A percentile compares a stretch with the other conserved stretches of the same genome.
phyloP scores from a whole-genome alignment of 106 monocot genomes.

The Cymbidium sinense region DNA sequence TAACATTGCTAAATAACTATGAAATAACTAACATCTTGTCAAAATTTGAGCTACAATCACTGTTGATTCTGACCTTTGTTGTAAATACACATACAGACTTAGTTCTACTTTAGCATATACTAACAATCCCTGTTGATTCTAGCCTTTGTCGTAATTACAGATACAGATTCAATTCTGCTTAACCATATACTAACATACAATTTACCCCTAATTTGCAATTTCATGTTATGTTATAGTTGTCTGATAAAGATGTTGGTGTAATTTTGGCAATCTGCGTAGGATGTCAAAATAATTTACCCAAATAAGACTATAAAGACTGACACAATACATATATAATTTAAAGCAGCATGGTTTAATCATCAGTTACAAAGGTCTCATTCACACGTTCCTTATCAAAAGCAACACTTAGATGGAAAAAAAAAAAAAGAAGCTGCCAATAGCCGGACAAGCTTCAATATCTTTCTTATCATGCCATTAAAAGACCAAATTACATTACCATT shows the following conservation, averaged over 20 bases:
- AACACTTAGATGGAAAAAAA: background rate
- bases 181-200: background rate
- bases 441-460: background rate
- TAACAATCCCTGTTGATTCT: too few species aligned
- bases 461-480: background rate
- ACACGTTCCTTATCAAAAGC: background rate
- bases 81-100: too few species aligned
- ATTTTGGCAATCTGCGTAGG: background rate
- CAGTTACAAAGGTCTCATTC: background rate
- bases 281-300: background rate
- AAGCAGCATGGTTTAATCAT: background rate
- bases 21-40: too few species aligned
- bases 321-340: background rate
- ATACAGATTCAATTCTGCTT: background rate
- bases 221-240: background rate
- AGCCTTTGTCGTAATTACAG: too few species aligned
- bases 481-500: background rate
- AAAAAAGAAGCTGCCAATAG: background rate
- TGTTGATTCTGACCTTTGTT: too few species aligned
- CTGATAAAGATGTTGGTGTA: background rate
- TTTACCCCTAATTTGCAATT: background rate
- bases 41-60: too few species aligned
- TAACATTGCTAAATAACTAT: too few species aligned
- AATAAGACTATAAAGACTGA: background rate
- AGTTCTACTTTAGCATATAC: background rate